Conservation (phyloP, 148 eudicot genomes). For the Spergularia bocconei region DNA sequence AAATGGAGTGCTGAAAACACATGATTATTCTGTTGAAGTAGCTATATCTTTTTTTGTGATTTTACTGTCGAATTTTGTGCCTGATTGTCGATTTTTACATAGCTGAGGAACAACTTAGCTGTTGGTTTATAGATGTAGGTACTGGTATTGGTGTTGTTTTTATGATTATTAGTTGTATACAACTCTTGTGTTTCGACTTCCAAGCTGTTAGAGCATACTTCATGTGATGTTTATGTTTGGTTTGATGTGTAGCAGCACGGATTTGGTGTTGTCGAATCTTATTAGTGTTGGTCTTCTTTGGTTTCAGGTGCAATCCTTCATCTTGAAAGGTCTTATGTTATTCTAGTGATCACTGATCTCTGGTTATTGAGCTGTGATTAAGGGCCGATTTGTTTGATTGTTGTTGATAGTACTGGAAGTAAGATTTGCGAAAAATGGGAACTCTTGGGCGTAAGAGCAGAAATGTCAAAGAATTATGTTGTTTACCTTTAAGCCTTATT, state of each 20-base stretch:
- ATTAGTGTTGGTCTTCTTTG: background rate
- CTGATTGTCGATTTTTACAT: too few relatives aligned
- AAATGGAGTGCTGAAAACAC: background rate
- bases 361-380: slow-evolving; percentile 10
- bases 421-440: slow-evolving; percentile 16
- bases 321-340: background rate
- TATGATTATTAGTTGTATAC: background rate
- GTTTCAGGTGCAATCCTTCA: slow-evolving; percentile 24
- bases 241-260: background rate
- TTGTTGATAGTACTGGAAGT: background rate
- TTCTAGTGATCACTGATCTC: background rate
- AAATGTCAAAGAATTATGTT: slow-evolving; percentile 3
- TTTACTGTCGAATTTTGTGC: background rate
- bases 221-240: background rate
- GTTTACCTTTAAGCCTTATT: slow-evolving; percentile 24
- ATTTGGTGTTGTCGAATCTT: slow-evolving; percentile 9
- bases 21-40: background rate
- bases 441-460: slow-evolving; percentile 15
- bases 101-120: too few relatives aligned
- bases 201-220: background rate
- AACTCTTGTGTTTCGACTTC: background rate
- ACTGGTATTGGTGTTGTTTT: background rate
- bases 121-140: background rate
- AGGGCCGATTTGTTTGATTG: slow-evolving; percentile 5
- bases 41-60: background rate